Evolutionary conservation across 305 asterid species (phyloP).

Genomic region (Fraxinus paxiana): DNA sequence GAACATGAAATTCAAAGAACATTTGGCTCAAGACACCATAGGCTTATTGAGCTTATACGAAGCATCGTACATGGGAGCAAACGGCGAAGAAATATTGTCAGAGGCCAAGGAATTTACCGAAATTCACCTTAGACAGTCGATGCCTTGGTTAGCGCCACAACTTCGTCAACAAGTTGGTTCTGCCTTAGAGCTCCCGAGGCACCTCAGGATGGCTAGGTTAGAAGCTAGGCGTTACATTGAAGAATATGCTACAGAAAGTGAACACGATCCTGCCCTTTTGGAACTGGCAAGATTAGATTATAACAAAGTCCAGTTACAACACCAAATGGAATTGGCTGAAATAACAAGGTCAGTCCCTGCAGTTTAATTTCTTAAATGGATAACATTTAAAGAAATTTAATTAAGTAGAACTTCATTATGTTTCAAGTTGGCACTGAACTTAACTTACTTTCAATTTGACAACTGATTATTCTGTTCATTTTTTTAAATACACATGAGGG

Average conservation of each 20-base stretch:
- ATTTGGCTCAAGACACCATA: conserved; percentile 27
- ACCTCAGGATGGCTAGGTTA: conserved; percentile 58
- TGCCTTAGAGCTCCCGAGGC: conserved; percentile 60
- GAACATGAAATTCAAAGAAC: conserved; percentile 38
- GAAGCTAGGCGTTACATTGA: conserved; percentile 54
- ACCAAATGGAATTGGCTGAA: conserved; percentile 55
- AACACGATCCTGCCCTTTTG: conserved; percentile 29
- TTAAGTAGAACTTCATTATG: no score
- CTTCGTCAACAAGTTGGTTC: conserved; percentile 23
- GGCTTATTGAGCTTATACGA: conserved; percentile 62
- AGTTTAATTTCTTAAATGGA: neutral
- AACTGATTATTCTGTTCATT: neutral
- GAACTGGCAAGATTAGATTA: conserved; percentile 55
- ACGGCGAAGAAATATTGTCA: conserved; percentile 44
- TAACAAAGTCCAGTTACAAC: conserved; percentile 49
- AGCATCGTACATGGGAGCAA: conserved; percentile 51
- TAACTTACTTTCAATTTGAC: neutral
- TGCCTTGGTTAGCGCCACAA: conserved; percentile 8
- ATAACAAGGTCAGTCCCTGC: conserved; percentile 38
- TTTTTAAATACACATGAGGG: neutral
- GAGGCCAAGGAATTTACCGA: conserved; percentile 44
- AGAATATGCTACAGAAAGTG: conserved; percentile 31
- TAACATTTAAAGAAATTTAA: no score
- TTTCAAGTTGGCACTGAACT: neutral
- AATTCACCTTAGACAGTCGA: conserved; percentile 26